A percentile compares a stretch with the other conserved stretches of the same genome.
phyloP scores from a whole-genome alignment of 371 early-diverging fungal species.

The Sporodiniella umbellata region DNA sequence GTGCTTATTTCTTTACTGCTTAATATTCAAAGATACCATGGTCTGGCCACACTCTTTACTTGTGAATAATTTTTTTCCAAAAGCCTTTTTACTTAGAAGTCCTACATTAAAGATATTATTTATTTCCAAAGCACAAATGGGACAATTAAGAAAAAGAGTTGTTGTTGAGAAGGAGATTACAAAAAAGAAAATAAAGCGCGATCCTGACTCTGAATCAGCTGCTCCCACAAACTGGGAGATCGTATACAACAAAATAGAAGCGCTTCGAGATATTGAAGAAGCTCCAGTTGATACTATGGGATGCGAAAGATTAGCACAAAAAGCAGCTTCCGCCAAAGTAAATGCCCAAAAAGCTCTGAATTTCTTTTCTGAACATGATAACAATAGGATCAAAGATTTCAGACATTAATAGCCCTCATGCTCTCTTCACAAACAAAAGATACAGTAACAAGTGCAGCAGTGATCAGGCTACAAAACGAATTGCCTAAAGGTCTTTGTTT shows the following conservation, averaged over 20 bases:
- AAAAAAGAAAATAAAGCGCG: background rate
- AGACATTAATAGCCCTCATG: constrained; percentile 88
- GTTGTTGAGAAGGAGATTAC: background rate
- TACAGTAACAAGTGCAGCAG: constrained; percentile 79
- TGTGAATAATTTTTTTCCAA: too few relatives aligned
- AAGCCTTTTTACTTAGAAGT: too few relatives aligned
- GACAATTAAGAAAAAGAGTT: background rate
- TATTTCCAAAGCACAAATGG: background rate
- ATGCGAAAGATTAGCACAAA: constrained; percentile 76
- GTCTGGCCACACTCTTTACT: too few relatives aligned
- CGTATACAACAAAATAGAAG: constrained; percentile 60
- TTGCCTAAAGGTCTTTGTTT: constrained; percentile 66
- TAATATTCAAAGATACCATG: too few relatives aligned
- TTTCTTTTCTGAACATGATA: too few relatives aligned
- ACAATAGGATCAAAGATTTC: constrained; percentile 79
- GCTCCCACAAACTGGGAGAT: constrained; percentile 65
- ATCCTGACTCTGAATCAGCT: background rate
- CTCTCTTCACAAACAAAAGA: constrained; percentile 98
- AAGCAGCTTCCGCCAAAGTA: constrained; percentile 19
- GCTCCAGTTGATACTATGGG: constrained; percentile 98
- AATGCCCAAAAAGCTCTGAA: too few relatives aligned
- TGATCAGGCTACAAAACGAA: constrained; percentile 62
- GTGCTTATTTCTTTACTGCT: too few relatives aligned
- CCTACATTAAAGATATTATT: background rate
- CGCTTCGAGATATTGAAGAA: constrained; percentile 51